Percentiles rank a stretch among this genome's conserved stretches.
These are phyloP conservation scores for Mortierella sp. DNA, from an alignment of 371 early-diverging fungal species.

Conservation along the genomic window DNA sequence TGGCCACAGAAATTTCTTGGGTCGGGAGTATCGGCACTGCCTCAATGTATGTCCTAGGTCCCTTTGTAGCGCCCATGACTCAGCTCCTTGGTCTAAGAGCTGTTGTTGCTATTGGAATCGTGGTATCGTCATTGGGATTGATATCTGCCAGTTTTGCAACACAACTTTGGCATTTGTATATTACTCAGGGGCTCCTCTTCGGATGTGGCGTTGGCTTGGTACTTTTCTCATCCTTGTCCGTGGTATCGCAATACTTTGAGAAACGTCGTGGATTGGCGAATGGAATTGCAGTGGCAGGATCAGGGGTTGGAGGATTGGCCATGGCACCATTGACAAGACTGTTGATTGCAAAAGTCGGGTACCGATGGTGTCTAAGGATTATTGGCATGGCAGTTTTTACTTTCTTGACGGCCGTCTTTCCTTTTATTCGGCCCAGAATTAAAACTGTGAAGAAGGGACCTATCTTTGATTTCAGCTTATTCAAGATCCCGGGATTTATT, in stretches of 20 bases:
- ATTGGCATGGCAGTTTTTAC: constrained; percentile 68
- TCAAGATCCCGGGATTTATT: constrained; percentile 49
- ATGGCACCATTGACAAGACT: constrained; percentile 74
- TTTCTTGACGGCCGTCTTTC: constrained; percentile 60
- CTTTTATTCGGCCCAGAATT: constrained; percentile 61
- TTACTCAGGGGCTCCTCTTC: constrained; percentile 65
- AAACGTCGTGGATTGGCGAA: constrained; percentile 79
- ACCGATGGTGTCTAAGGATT: constrained; percentile 75
- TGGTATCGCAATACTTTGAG: constrained; percentile 84
- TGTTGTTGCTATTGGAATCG: constrained; percentile 70
- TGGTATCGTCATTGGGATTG: constrained; percentile 64
- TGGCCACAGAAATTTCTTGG: constrained; percentile 63
- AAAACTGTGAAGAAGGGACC: constrained; percentile 55
- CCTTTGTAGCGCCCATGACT: constrained; percentile 74
- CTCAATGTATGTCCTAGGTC: constrained; percentile 62
- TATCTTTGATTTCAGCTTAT: constrained; percentile 52
- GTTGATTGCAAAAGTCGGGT: constrained; percentile 70
- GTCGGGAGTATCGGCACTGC: constrained; percentile 67
- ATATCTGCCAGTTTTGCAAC: constrained; percentile 71
- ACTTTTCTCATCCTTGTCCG: constrained; percentile 70
- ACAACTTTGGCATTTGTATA: constrained; percentile 68
- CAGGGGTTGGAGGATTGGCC: constrained; percentile 83
- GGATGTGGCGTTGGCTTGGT: constrained; percentile 64
- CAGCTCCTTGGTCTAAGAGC: constrained; percentile 67
- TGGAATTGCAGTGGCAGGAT: constrained; percentile 84